phyloP scores from a whole-genome alignment of 169 alveolate species.

The Miamiensis avidus region DNA sequence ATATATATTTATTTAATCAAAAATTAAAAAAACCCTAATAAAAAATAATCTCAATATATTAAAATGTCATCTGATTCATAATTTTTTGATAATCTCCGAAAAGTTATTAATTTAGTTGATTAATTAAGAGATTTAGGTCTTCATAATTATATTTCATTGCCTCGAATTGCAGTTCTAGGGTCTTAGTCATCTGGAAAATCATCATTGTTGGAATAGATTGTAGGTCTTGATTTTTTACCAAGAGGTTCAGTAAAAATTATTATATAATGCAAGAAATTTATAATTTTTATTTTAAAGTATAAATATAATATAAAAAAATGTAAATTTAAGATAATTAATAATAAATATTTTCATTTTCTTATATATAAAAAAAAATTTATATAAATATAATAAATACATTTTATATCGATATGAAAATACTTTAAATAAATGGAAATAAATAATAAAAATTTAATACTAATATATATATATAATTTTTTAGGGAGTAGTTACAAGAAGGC shows the following conservation, averaged over 20 bases:
- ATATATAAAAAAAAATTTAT: too few relatives aligned
- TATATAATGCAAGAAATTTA: not conserved
- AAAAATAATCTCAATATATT: too few relatives aligned
- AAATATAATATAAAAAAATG: too few relatives aligned
- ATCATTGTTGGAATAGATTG: conserved; percentile 96
- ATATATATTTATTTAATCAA: too few relatives aligned
- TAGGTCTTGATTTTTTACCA: conserved; percentile 97
- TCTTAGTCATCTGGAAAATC: conserved; percentile 89
- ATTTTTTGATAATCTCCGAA: conserved; percentile 30
- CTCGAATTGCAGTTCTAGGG: conserved; percentile 78
- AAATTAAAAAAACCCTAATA: too few relatives aligned
- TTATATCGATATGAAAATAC: too few relatives aligned
- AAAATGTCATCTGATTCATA: too few relatives aligned
- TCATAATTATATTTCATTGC: conserved; percentile 63
- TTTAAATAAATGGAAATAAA: too few relatives aligned
- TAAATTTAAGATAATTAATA: too few relatives aligned
- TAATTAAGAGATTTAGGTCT: conserved; percentile 81
- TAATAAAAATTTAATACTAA: not conserved
- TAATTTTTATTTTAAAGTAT: too few relatives aligned
- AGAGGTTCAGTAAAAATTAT: conserved; percentile 92
- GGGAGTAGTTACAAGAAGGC: conserved; percentile 98
- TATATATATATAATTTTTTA: not conserved
- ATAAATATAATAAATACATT: too few relatives aligned
- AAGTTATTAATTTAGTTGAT: conserved; percentile 52
- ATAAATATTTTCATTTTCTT: too few relatives aligned